Conservation (phyloP, 2,329 filamentous ascomycete species). For the Berkeleyomyces rouxiae region DNA sequence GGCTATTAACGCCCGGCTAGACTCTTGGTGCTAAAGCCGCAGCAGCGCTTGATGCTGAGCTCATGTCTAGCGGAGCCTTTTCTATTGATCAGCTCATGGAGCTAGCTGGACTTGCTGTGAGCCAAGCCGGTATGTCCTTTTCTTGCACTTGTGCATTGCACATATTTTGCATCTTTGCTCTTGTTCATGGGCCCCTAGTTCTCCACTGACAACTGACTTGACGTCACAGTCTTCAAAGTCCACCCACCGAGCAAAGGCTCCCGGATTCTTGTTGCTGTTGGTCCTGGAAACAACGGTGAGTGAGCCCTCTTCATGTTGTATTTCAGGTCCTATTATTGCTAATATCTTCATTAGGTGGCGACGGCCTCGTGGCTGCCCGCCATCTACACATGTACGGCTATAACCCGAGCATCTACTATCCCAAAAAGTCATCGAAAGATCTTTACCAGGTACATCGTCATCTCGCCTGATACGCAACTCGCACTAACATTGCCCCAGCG, state of each 20-base stretch:
- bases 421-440: slow-evolving; percentile 79
- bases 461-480: background rate
- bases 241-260: slow-evolving; percentile 59
- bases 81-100: slow-evolving; percentile 97
- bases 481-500: slow-evolving; percentile 33
- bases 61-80: slow-evolving; percentile 79
- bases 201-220: background rate
- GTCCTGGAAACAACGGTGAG: slow-evolving; percentile 58
- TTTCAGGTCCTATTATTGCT: slow-evolving; percentile 12
- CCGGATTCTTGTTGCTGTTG: slow-evolving; percentile 74
- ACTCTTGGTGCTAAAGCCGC: slow-evolving; percentile 79
- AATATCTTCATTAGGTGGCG: slow-evolving; percentile 47
- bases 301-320: background rate
- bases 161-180: background rate
- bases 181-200: background rate
- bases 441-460: slow-evolving; percentile 53
- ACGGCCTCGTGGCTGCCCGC: slow-evolving; percentile 84
- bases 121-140: slow-evolving; percentile 54
- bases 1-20: slow-evolving; percentile 26
- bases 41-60: slow-evolving; percentile 74
- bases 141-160: background rate
- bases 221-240: slow-evolving; percentile 53
- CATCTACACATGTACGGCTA: slow-evolving; percentile 90
- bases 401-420: slow-evolving; percentile 75
- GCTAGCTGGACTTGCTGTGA: slow-evolving; percentile 79